Evolutionary conservation across 257 asterid species (phyloP), one percentile per base, ranked within the genome.

Genomic region (Jasminum sambac): DNA sequence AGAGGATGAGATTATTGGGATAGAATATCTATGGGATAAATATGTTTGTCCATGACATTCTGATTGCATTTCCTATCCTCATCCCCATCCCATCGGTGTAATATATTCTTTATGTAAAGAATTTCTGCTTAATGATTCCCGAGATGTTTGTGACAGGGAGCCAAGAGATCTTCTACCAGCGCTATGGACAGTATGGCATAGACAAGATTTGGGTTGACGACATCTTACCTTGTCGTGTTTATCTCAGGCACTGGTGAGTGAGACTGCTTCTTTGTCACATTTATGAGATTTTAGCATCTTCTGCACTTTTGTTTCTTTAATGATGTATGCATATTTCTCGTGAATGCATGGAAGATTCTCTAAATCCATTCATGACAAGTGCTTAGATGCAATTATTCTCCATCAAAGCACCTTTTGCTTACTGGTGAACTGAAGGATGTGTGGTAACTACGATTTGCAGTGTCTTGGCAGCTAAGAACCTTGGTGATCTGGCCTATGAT

Each of bases 201-300:
- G 64, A 84, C 80, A 82, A 87, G 80, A 89, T 94, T 48, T 94
- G 99, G 98, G 62, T 77, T 59, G 98, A 94, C 46, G 98, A 94
- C 78, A 83, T 94, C 76, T 77, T 91, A 77, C 99, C 98, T 34
- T 95, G 99, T 63, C 97, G 98, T 2, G 88, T 77, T 75, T 91
- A 95, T 86, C 85, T 95, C 40, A 90, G 98, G 34, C 99, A 91
- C 78, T 95, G 99, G 99, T 95, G 75, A 83, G 96, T 83, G 64
- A 34, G 75, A 83, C 96, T 83, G 64, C 34, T n/a, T 17, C 59
- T 57, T 63, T 8, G 7, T 55, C 3, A 55, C 62, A 23, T 55
- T 55, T 55, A 55, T 55, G 30, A 9, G 36, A 39, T 61, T 59
- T 61, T 41, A 3, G 0, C 42, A 11, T 44, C n/a, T 43, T 43